Conservation (phyloP, 2,329 filamentous ascomycete genomes). For the Ophiostoma fasciatum region DNA sequence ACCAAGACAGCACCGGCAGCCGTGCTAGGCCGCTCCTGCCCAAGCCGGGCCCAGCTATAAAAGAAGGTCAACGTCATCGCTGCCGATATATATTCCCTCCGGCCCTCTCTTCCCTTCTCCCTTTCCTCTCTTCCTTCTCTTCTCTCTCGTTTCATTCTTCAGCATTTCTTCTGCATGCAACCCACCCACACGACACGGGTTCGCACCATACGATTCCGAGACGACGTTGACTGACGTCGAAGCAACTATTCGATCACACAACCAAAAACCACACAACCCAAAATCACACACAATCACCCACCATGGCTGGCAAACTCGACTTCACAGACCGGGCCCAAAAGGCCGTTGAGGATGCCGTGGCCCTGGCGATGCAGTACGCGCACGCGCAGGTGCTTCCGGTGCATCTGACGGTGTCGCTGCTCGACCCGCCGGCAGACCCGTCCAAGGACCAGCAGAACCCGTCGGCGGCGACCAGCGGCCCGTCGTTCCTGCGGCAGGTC, state of each 20-base stretch:
- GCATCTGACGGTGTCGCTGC: constrained; percentile 72
- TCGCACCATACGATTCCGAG: constrained; percentile 10
- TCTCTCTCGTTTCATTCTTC: background rate
- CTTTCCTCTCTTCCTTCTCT: background rate
- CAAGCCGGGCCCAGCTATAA: too few relatives aligned
- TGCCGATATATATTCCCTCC: too few relatives aligned
- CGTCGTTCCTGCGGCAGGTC: constrained; percentile 84
- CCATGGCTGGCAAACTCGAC: constrained; percentile 65
- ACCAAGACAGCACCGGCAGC: too few relatives aligned
- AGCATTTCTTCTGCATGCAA: background rate
- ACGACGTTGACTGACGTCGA: too few relatives aligned
- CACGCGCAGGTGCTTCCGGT: constrained; percentile 85
- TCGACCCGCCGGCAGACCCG: constrained; percentile 59
- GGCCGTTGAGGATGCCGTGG: constrained; percentile 77
- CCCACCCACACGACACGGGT: constrained; percentile 4
- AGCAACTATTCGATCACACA: too few relatives aligned
- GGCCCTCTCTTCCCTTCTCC: background rate
- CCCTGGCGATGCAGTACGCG: constrained; percentile 73
- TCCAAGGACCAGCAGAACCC: constrained; percentile 75
- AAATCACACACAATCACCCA: constrained; percentile 12
- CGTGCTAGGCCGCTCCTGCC: too few relatives aligned
- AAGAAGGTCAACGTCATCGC: too few relatives aligned
- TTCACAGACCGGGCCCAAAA: constrained; percentile 90
- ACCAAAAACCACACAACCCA: constrained; percentile 3
- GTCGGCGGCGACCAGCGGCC: constrained; percentile 41